Conservation (phyloP, 345 rosid species). For the Salix koriyanagi region DNA sequence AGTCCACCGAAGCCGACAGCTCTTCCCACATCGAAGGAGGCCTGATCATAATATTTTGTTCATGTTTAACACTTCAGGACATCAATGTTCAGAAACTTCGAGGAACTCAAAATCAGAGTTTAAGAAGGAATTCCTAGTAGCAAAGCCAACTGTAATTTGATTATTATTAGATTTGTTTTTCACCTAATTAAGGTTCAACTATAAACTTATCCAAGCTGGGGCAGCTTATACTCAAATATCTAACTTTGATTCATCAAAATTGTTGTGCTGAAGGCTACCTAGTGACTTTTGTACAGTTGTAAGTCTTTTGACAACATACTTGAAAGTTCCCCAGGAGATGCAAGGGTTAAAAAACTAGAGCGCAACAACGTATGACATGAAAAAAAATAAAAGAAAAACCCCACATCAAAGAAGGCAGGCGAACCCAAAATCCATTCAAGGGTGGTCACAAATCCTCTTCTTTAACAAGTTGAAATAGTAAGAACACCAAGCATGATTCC, state of each 20-base stretch:
- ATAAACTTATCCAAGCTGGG: background rate
- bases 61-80: background rate
- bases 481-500: background rate
- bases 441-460: background rate
- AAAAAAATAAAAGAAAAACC: background rate
- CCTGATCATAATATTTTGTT: slow-evolving; percentile 39
- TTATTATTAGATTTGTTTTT: background rate
- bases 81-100: background rate
- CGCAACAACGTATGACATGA: background rate
- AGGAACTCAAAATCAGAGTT: background rate
- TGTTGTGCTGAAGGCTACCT: background rate
- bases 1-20: slow-evolving; percentile 96
- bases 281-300: background rate
- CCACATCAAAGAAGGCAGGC: background rate
- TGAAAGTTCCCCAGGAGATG: background rate
- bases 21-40: slow-evolving; percentile 90
- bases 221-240: background rate
- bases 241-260: background rate
- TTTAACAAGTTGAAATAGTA: background rate
- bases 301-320: background rate
- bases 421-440: background rate
- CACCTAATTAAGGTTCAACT: background rate
- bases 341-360: background rate
- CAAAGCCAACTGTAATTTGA: background rate
- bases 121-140: background rate